Evolutionary conservation across 768 basidiomycete genomes (phyloP), one percentile per base, ranked within the genome.

Genomic region (Amanita subjunquillea): DNA sequence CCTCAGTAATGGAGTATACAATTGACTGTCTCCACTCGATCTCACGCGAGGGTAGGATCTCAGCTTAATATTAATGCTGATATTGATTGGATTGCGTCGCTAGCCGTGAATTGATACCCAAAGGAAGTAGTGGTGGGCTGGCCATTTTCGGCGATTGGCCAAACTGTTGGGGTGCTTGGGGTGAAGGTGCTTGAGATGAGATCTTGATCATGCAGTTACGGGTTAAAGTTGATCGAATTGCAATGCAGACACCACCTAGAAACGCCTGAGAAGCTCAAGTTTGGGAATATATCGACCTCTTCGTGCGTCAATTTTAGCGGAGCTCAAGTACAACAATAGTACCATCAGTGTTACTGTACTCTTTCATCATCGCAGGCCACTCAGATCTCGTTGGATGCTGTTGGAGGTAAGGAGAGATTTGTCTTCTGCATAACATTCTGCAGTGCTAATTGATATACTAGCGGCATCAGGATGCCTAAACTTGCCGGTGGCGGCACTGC

Each of bases 81-180:
- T 30, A 7, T 12, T 53, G n/a, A 30, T 22, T 54, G 22, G 40
- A 6, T 9, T 41, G 5, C 32, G 20, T 51, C 30, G 53, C 22
- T 53, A 89, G 89, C 7, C 88, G 93, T 20, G 93, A 98, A 65
- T 75, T 99, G 8, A 77, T 97, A 49, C 61, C 78, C 0, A 70
- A 79, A 38, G 91, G 89, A 3, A 62, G 74, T 45, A 86, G 84
- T 3, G 95, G 91, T 48, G 95, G 95, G 8, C 65, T 97, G 48
- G 79, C 93, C 41, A 87, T 96, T 55, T 95, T 92, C 65, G 84
- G 94, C 60, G 95, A 97, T 66, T 77, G 82, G 44, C 88, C 87
- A 2, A 87, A 86, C 57, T 88, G 85, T 56, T 89, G 88, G 88
- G 89, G 90, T 68, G 87, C 87, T 6, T 89, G 87, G 87, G 87